Evolutionary conservation across 1,284 basidiomycete genomes (phyloP).

Genomic region (Pseudozyma tsukubaensis): DNA sequence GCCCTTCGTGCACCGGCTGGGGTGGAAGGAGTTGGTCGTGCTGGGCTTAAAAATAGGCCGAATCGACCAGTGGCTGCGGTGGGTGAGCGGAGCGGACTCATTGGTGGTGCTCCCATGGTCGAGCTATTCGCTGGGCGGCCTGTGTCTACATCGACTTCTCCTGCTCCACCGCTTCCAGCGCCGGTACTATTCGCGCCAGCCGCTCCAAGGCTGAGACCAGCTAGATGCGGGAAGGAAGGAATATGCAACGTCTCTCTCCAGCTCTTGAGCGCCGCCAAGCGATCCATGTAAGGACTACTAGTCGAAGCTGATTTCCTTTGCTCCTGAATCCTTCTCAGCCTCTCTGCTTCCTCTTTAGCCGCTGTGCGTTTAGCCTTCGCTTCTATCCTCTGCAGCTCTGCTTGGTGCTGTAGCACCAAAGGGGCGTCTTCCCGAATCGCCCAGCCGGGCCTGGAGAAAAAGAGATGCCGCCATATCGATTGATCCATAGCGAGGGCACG

Average conservation of each 20-base stretch:
- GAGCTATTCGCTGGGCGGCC: neutral
- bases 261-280: constrained; percentile 33
- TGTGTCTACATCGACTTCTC: constrained; percentile 28
- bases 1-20: constrained; percentile 40
- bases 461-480: constrained; percentile 47
- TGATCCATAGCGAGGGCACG: constrained; percentile 34
- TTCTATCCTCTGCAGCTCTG: constrained; percentile 16
- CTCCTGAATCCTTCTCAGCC: constrained; percentile 14
- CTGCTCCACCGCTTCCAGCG: neutral
- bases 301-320: constrained; percentile 17
- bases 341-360: constrained; percentile 24
- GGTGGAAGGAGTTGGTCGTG: constrained; percentile 13
- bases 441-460: constrained; percentile 49
- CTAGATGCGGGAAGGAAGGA: constrained; percentile 37
- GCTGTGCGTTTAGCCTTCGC: constrained; percentile 18
- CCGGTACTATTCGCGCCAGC: neutral
- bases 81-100: constrained; percentile 39
- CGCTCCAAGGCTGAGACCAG: constrained; percentile 14
- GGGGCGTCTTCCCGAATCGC: constrained; percentile 50
- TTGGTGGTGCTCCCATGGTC: neutral
- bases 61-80: constrained; percentile 39
- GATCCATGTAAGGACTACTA: constrained; percentile 21
- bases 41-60: constrained; percentile 44
- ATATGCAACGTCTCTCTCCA: constrained; percentile 50
- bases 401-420: constrained; percentile 38